Evolutionary conservation across 1,284 basidiomycete genomes (phyloP).

Genomic region (Coniophora puteana): DNA sequence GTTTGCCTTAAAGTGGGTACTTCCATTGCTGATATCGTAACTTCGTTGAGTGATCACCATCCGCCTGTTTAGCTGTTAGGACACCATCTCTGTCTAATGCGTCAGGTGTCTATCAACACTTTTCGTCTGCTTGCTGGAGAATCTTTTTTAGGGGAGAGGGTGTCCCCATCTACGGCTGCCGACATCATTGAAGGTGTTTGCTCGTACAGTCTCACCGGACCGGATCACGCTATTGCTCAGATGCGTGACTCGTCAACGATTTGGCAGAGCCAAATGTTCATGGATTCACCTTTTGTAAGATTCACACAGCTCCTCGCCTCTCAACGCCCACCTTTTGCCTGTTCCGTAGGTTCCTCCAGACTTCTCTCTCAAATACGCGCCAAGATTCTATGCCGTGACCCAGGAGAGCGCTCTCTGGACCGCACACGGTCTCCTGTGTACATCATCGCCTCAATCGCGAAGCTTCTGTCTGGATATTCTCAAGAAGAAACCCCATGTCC

Average conservation of each 20-base stretch:
- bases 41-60: not conserved
- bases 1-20: conserved; percentile 20
- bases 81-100: conserved; percentile 20
- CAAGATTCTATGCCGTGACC: conserved; percentile 22
- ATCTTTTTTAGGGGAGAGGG: conserved; percentile 17
- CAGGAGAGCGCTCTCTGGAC: conserved; percentile 27
- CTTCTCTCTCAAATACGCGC: conserved; percentile 23
- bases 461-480: conserved; percentile 20
- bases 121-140: conserved; percentile 17
- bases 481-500: conserved; percentile 18
- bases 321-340: too few relatives aligned
- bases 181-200: conserved; percentile 21
- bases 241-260: conserved; percentile 14
- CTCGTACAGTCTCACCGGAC: conserved; percentile 19
- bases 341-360: too few relatives aligned
- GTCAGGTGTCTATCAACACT: conserved; percentile 14
- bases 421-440: conserved; percentile 18
- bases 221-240: conserved; percentile 16
- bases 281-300: too few relatives aligned
- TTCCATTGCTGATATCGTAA: not conserved
- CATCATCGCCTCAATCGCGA: conserved; percentile 18
- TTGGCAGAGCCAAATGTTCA: conserved; percentile 23
- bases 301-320: too few relatives aligned
- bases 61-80: conserved; percentile 13
- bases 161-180: conserved; percentile 13